Evolutionary conservation across 1,139 yeast species (phyloP), one percentile per base, ranked within the genome.

Genomic region (Hansenula sp.): DNA sequence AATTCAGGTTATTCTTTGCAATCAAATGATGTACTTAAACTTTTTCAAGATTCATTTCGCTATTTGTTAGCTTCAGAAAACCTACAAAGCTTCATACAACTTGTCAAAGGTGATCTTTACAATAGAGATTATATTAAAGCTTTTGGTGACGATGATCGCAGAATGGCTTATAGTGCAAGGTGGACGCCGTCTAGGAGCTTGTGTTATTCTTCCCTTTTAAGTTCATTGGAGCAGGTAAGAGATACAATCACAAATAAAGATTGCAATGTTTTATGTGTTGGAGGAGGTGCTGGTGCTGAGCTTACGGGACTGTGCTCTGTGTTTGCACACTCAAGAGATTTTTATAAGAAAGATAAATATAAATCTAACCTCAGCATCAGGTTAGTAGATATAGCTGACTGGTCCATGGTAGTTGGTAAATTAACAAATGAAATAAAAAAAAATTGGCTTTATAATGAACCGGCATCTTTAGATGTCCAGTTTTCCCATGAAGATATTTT

Each of bases 221-320:
- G 77, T 3, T 64, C 73, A 16, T 62, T 81, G 29, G 60, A 57
- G 8, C 71, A 73, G 1, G 59, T 81, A 5, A 60, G 61, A 22
- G 61, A 64, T 3, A 17, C 47, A 0, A 37, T 46, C 1, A 16
- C 39, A 4, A 30, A 37, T 2, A 38, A 45, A 17, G 47, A 49
- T 13, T 44, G 47, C 2, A 65, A 70, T 10, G 75, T 80, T 0
- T 59, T 87, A 30, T 77, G 83, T 52, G 71, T 88, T 33, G 96
- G 96, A 13, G 96, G 95, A 17, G 96, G 96, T 19, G 96, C 96
- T 0, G 85, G 90, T 3, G 86, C 90, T 1, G 96, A 88, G 56
- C 62, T 87, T 19, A 81, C 81, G 16, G 95, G 86, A 0, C 56
- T 86, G 33, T 79, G 78, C 0, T 73, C 89, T 16, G 68, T 82